Evolutionary conservation across 768 basidiomycete species (phyloP).

Genomic region (Myochromella boudieri): DNA sequence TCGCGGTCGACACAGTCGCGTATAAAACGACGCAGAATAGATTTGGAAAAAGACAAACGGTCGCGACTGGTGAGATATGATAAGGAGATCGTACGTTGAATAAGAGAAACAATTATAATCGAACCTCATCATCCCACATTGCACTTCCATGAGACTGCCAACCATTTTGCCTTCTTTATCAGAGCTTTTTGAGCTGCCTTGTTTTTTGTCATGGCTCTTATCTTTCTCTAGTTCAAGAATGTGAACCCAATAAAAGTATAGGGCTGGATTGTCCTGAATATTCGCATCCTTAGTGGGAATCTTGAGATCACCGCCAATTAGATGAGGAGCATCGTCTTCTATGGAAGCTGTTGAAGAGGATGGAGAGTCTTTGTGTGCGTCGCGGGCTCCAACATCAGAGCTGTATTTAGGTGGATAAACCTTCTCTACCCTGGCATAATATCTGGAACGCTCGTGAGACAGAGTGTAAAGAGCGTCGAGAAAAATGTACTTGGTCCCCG

Average conservation of each 20-base stretch:
- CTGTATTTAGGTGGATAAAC: slow-evolving; percentile 69
- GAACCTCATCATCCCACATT: slow-evolving; percentile 78
- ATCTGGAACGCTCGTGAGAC: slow-evolving; percentile 45
- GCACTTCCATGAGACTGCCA: slow-evolving; percentile 83
- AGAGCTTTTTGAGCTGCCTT: slow-evolving; percentile 50
- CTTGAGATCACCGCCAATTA: slow-evolving; percentile 78
- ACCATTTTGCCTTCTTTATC: slow-evolving; percentile 61
- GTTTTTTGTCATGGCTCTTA: slow-evolving; percentile 62
- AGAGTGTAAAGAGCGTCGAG: slow-evolving; percentile 1
- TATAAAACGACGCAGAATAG: slow-evolving; percentile 93
- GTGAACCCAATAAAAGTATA: slow-evolving; percentile 87
- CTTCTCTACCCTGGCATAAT: slow-evolving; percentile 77
- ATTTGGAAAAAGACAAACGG: slow-evolving; percentile 93
- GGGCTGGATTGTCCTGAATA: slow-evolving; percentile 70
- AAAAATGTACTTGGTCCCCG: slow-evolving; percentile 70
- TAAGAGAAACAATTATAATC: slow-evolving; percentile 12
- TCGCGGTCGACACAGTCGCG: slow-evolving; percentile 95
- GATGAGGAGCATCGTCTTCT: slow-evolving; percentile 61
- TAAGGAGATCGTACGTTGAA: background rate
- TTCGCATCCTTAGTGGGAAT: slow-evolving; percentile 69
- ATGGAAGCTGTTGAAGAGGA: slow-evolving; percentile 36
- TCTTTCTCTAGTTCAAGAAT: slow-evolving; percentile 77
- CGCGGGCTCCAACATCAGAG: slow-evolving; percentile 44
- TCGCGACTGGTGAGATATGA: slow-evolving; percentile 67
- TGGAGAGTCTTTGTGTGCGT: slow-evolving; percentile 48